Evolutionary conservation across 768 basidiomycete species (phyloP), one percentile per base, ranked within the genome.

Genomic region (Naganishia antarctica): DNA sequence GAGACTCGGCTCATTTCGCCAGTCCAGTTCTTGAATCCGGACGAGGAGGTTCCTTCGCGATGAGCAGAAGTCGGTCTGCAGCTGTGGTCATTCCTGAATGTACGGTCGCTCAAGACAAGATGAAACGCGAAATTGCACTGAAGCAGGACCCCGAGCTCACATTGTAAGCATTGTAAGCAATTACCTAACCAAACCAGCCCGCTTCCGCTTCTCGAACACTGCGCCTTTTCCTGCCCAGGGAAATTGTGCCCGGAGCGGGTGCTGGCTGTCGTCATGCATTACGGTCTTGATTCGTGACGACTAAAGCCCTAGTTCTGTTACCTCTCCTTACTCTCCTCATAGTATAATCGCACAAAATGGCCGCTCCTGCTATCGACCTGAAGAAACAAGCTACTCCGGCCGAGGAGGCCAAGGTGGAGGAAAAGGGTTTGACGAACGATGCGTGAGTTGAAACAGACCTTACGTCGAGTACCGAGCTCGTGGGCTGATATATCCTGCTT

Each of bases 401-500:
- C 23, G 64, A 59, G 43, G 64, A 69, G 58, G 51, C 70, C 57
- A 71, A 73, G 67, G 62, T 65, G 34, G 71, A 71, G 63, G 74
- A 74, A 65, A 74, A 78, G 69, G 75, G 75, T 37, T 69, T 78
- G 50, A 69, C 61, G 48, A 73, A 75, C 63, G 77, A 78, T 70
- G 73, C 68, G 75, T 78, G 63, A 65, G 77, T 61, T 25, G 41
- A 8, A 6, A n/a, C 23, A 3, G 8, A 3, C 18, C 37, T 26
- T n/a, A n/a, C n/a, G 12, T 23, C 37, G 11, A 16, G 15, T 11
- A 13, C 21, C 32, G 4, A n/a, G 2, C n/a, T n/a, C n/a, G n/a
- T n/a, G n/a, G n/a, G n/a, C n/a, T n/a, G n/a, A n/a, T n/a, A n/a
- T n/a, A 8, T 34, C 37, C 25, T 4, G 13, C 53, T 7, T 21